Evolutionary conservation across 495 filamentous ascomycete species (phyloP).

Genomic region (Pyrenula aspistea): DNA sequence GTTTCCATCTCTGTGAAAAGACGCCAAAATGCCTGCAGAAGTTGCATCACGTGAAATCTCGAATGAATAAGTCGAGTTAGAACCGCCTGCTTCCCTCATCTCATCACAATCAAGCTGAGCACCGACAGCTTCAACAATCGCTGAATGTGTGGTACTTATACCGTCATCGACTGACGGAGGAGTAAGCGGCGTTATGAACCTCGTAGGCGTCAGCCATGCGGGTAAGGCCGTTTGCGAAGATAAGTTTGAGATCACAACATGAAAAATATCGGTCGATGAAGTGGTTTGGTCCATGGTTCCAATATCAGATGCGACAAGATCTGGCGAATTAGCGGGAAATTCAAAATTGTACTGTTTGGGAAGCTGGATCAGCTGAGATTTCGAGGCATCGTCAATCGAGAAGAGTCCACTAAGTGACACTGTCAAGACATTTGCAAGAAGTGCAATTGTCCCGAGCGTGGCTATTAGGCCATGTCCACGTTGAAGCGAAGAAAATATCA

Average conservation of each 20-base stretch:
- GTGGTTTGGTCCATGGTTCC: not conserved
- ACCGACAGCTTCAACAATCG: not conserved
- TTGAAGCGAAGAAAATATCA: constrained; percentile 20
- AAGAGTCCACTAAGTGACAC: constrained; percentile 24
- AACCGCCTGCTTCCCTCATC: not conserved
- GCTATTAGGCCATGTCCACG: constrained; percentile 22
- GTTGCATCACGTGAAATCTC: not conserved
- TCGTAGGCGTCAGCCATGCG: not conserved
- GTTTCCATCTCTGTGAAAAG: not conserved
- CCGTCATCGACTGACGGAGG: not conserved
- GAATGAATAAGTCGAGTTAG: not conserved
- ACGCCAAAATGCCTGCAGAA: not conserved
- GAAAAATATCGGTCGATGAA: not conserved
- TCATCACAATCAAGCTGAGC: not conserved
- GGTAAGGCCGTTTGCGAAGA: not conserved
- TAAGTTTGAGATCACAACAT: not conserved
- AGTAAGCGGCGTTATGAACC: not conserved
- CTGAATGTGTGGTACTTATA: not conserved
- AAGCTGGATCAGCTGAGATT: not conserved
- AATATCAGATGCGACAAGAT: not conserved
- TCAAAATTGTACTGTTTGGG: constrained; percentile 4
- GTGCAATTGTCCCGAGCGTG: constrained; percentile 18
- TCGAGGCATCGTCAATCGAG: constrained; percentile 1
- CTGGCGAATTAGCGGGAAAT: not conserved
- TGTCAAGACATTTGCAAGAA: constrained; percentile 27